Base-by-base conservation (phyloP, 768 basidiomycete species). In the Rhodosporidiobolus odoratus region DNA sequence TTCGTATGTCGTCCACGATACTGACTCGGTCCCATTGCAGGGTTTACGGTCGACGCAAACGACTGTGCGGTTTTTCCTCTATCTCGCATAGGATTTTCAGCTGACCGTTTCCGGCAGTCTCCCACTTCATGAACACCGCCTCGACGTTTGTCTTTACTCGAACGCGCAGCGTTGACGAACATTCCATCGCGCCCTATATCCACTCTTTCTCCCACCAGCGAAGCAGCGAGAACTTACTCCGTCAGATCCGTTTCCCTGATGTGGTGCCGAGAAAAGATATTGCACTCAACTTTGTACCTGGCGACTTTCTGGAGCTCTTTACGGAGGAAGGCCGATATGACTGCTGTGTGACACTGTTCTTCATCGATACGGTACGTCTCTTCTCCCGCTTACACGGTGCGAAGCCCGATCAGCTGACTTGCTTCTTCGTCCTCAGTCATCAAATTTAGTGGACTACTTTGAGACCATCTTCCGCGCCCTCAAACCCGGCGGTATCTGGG, bases 171-270 rank as follows among this genome's bases (percentile, higher is more conserved):
- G 0, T 23, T 3, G 77, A 85, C 58, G 81, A 87, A 75, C 86
- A 88, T 77, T 78, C 74, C 15, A 65, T 89, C 10, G 83, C 84
- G 52, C 88, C 88, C 0, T 88, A 85, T 75, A 81, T 85, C 0
- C 84, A 87, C 73, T 87, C 86, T 84, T 88, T 87, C 78, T 88
- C 88, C 25, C 88, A 89, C 76, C 86, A 88, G 73, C 82, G 84
- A 19, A 81, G 80, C 34, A 81, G 81, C 21, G 81, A 81, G 21
- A 77, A 82, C 17, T 76, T 86, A 4, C 86, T 88, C 76, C 85
- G 87, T 25, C 40, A 76, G 6, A 80, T 88, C 60, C 68, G 76
- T 1, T 87, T 89, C 74, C 88, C 88, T 0, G 88, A 89, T 76
- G 83, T 81, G 43, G 74, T 88, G 17, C 88, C 88, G 0, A 25